Conservation (phyloP, 257 asterid genomes). For the Solanum boliviense region DNA sequence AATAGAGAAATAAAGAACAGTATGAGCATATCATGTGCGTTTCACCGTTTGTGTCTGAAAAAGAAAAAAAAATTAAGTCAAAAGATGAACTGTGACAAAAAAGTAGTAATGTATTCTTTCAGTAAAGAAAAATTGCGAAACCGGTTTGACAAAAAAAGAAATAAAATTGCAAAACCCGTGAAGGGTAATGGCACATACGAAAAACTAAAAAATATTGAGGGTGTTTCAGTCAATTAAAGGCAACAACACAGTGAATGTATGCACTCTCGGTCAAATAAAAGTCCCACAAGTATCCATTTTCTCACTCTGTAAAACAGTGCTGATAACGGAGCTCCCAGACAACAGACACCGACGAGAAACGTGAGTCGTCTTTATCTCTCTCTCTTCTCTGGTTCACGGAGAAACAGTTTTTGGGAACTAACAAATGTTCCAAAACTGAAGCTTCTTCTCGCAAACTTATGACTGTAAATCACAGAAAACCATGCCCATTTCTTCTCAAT, state of each 20-base stretch:
- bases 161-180: background rate
- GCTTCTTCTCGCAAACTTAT: slow-evolving; percentile 2
- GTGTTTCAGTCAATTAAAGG: background rate
- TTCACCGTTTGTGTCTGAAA: background rate
- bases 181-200: background rate
- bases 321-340: slow-evolving; percentile 26
- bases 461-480: slow-evolving; percentile 5
- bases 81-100: background rate
- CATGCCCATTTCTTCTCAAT: background rate
- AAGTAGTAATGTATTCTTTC: background rate
- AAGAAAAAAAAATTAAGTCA: background rate
- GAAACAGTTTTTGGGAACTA: background rate
- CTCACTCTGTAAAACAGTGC: background rate
- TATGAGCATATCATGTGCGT: background rate
- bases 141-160: background rate
- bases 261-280: background rate
- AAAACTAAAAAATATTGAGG: background rate
- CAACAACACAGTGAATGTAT: background rate
- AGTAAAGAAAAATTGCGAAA: background rate
- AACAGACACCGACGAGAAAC: slow-evolving; percentile 28
- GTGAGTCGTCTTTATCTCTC: background rate
- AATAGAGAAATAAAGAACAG: background rate
- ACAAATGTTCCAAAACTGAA: background rate
- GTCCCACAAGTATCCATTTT: background rate
- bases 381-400: background rate